phyloP scores from a whole-genome alignment of 2,329 filamentous ascomycete genomes.

The Aureobasidium sp. region DNA sequence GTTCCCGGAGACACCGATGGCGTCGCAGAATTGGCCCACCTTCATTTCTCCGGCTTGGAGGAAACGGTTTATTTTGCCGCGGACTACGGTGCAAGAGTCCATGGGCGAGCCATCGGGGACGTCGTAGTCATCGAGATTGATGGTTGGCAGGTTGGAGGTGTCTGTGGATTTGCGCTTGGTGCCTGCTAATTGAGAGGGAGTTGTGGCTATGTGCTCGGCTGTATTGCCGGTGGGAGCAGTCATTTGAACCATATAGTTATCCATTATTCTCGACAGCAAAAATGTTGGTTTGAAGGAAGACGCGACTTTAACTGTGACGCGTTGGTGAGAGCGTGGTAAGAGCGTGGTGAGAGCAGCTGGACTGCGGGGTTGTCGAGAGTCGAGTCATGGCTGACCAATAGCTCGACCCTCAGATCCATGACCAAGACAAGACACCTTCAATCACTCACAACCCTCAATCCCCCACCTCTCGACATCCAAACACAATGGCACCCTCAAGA shows the following conservation, averaged over 20 bases:
- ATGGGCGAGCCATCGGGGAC: not conserved
- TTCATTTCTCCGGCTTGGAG: constrained; percentile 41
- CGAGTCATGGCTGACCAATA: constrained; percentile 1
- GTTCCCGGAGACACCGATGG: constrained; percentile 30
- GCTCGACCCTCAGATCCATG: not conserved
- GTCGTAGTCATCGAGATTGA: constrained; percentile 11
- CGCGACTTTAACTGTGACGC: not conserved
- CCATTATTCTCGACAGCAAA: not conserved
- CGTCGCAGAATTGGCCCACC: constrained; percentile 36
- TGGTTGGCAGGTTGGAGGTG: not conserved
- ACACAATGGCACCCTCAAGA: constrained; percentile 10
- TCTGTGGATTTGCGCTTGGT: constrained; percentile 12
- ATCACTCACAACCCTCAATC: not conserved
- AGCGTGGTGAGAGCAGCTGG: no score
- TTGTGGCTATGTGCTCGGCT: not conserved
- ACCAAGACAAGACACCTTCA: not conserved
- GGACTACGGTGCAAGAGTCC: constrained; percentile 13
- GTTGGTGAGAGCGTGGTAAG: not conserved
- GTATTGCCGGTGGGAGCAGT: constrained; percentile 1
- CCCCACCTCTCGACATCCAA: not conserved
- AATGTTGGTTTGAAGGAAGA: not conserved
- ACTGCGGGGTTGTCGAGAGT: not conserved
- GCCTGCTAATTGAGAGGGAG: not conserved
- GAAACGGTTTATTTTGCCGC: constrained; percentile 35
- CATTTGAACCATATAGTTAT: not conserved